Conservation (phyloP, 202 grass and related monocot genomes). For the Panicum virgatum region DNA sequence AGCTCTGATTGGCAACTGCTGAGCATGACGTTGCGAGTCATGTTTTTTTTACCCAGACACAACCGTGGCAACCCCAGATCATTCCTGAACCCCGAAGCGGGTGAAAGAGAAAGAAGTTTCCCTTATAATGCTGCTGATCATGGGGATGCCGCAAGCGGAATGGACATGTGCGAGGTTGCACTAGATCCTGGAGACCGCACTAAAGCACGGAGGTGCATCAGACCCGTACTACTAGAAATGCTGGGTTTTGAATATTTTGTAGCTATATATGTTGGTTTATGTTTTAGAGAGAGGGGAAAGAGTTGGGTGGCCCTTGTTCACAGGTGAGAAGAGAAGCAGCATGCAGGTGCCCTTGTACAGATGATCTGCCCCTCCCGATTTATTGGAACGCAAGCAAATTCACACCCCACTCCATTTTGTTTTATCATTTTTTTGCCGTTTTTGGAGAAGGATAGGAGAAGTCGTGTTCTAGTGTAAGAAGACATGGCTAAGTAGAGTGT, state of each 20-base stretch:
- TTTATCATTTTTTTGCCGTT: not conserved
- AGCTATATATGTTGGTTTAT: slow-evolving; percentile 46
- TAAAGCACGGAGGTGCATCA: not conserved
- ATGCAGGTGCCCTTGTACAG: slow-evolving; percentile 58
- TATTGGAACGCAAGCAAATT: slow-evolving; percentile 25
- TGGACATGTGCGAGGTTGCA: not conserved
- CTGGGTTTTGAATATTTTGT: slow-evolving; percentile 43
- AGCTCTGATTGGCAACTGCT: slow-evolving; percentile 41
- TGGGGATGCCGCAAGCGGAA: not conserved
- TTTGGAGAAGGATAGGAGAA: slow-evolving; percentile 33
- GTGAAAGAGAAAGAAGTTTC: not conserved
- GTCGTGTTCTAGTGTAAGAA: no score
- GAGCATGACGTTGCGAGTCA: not conserved
- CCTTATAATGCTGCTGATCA: not conserved
- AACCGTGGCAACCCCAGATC: not conserved
- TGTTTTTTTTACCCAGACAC: slow-evolving; percentile 2
- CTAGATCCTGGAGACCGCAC: not conserved
- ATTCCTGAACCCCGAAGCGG: not conserved
- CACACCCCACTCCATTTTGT: slow-evolving; percentile 23
- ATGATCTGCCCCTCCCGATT: slow-evolving; percentile 41
- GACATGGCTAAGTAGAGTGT: no score
- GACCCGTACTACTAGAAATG: slow-evolving; percentile 28
- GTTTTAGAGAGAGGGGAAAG: slow-evolving; percentile 34
- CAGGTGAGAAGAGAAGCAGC: slow-evolving; percentile 36
- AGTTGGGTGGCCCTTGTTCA: slow-evolving; percentile 38